Conservation (phyloP, 306 rosid species). For the Potentilla sterilis region DNA sequence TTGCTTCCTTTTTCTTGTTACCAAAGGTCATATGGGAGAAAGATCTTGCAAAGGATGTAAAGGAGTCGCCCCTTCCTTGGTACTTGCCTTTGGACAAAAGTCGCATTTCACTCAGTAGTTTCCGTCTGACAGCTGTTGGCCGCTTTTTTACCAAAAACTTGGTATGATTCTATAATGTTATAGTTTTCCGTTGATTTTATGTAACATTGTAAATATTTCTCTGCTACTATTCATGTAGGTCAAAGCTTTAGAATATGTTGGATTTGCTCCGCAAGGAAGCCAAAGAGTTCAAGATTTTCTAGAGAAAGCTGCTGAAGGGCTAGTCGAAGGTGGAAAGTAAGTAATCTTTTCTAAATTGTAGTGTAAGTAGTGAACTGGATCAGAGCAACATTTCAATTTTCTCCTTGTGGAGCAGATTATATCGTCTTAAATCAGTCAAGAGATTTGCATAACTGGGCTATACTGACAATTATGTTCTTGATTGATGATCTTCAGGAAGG, state of each 20-base stretch:
- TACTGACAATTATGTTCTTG: neutral
- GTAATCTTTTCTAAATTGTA: constrained; percentile 33
- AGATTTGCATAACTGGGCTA: neutral
- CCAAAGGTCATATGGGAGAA: constrained; percentile 79
- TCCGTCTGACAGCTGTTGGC: constrained; percentile 81
- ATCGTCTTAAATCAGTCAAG: neutral
- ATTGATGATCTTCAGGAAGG: constrained; percentile 53
- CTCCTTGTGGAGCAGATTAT: neutral
- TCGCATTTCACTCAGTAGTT: constrained; percentile 82
- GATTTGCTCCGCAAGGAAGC: constrained; percentile 94
- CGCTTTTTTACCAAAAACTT: constrained; percentile 77
- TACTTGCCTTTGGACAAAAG: constrained; percentile 88
- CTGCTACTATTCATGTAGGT: constrained; percentile 46
- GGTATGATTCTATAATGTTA: constrained; percentile 41
- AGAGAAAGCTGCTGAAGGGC: constrained; percentile 90
- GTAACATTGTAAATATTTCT: neutral
- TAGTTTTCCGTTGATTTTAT: constrained; percentile 1
- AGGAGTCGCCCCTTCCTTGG: constrained; percentile 76
- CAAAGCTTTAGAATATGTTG: constrained; percentile 60
- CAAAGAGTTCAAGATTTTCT: constrained; percentile 85
- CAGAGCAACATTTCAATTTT: neutral
- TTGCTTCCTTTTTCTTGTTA: constrained; percentile 10
- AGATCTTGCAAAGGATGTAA: constrained; percentile 62
- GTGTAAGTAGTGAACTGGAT: neutral
- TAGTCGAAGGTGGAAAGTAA: constrained; percentile 97